Evolutionary conservation across 106 monocot species (phyloP), one percentile per base, ranked within the genome.

Genomic region (Gastrodia elata): DNA sequence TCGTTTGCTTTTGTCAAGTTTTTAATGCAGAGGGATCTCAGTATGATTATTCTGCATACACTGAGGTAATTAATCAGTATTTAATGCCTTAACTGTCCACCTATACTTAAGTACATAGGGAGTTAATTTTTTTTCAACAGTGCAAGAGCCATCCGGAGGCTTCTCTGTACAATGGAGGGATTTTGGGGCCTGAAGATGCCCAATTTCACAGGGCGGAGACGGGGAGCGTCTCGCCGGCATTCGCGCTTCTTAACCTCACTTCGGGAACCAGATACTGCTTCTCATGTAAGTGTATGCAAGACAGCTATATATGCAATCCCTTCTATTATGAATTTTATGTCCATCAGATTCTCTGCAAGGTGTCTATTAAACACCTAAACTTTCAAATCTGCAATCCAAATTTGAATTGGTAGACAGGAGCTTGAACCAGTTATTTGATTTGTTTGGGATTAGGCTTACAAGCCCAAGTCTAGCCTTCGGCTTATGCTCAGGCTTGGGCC

Each of bases 101-200:
- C 37, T 67, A 1, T 18, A 1, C 0, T 37, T 11, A n/a, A n/a
- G 8, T 67, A 36, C 6, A 0, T 13, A 32, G 34, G 6, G 1
- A 10, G 36, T 18, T 18, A 36, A 35, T 5, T 16, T 18, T 36
- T 67, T 2, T 37, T 36, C 1, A 5, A 42, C 71, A 96, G 95
- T 96, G 95, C 84, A 89, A 86, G 67, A 26, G 42, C 28, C 37
- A 79, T 33, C 89, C 95, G 7, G 95, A 96, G 81, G 68, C 80
- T 52, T 85, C 92, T 5, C 83, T 96, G 6, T 96, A 96, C 77
- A 68, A 74, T 39, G 95, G 94, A 57, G 94, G 94, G 20, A 76
- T 95, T 25, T 71, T 91, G 28, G 77, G 35, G 28, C 73, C 73
- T 2, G 73, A 40, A 28, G 36, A 38, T 26, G 74, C 64, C 9